These are phyloP conservation scores for Erysimum cheiri DNA, from an alignment of 441 rosid genomes.

Conservation along the genomic window DNA sequence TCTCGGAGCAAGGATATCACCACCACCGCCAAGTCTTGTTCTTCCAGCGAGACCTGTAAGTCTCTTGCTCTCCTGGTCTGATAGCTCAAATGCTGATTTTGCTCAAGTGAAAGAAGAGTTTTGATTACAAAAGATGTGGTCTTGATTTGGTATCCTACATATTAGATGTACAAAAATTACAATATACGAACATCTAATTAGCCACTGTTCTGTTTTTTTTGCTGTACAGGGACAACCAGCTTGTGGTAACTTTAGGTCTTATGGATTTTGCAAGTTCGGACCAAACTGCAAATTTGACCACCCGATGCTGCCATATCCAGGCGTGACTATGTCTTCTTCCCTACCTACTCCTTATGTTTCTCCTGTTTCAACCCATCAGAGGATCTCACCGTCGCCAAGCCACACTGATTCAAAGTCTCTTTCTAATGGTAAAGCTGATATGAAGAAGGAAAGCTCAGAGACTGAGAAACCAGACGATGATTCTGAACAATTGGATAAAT, in stretches of 20 bases:
- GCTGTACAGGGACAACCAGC: conserved; percentile 67
- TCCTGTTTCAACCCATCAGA: conserved; percentile 51
- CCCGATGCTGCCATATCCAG: conserved; percentile 58
- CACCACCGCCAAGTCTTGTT: conserved; percentile 46
- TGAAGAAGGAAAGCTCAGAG: conserved; percentile 30
- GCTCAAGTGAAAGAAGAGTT: neutral
- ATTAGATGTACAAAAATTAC: neutral
- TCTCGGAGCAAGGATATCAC: conserved; percentile 56
- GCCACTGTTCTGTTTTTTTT: conserved; percentile 16
- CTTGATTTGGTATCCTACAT: conserved; percentile 12
- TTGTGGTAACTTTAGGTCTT: conserved; percentile 63
- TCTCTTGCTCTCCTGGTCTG: conserved; percentile 26
- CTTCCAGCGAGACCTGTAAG: conserved; percentile 84
- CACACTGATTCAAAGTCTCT: conserved; percentile 46
- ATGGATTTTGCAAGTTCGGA: conserved; percentile 77
- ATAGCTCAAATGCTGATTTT: neutral
- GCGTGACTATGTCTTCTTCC: conserved; percentile 43
- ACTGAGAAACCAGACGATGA: conserved; percentile 9
- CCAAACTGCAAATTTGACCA: conserved; percentile 79
- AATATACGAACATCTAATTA: conserved; percentile 2
- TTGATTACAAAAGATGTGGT: neutral
- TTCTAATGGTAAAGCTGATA: conserved; percentile 45
- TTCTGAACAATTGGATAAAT: conserved; percentile 17
- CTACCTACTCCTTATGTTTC: conserved; percentile 51
- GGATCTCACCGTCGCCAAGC: conserved; percentile 44